Base-by-base conservation (phyloP, 1,284 basidiomycete species). In the Coniferiporia weirii region DNA sequence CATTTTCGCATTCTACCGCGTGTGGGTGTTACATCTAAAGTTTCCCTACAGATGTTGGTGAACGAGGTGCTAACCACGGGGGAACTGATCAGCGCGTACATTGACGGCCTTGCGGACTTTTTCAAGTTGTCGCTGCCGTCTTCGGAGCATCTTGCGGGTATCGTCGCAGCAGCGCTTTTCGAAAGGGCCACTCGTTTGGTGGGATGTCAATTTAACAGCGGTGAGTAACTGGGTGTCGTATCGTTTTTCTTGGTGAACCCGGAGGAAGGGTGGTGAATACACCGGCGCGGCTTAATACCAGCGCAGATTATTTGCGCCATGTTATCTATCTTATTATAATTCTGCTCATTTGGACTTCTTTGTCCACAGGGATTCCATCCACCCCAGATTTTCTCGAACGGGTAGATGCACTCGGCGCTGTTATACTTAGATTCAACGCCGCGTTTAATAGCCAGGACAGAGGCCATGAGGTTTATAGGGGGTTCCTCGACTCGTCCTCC, bases 131-230 rank as follows among this genome's bases (percentile, higher is more conserved):
- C 32, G 20, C 44, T 43, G 34, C 17, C 34, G 10, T 44, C 47
- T 43, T 54, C 55, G 34, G 52, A 34, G n/a, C 20, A 54, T 17
- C 40, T 52, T 15, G 34, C 46, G 10, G 44, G 48, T 10, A 47
- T 56, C 6, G 45, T 61, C 34, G 60, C 34, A 2, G 40, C 56
- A 6, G 53, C 53, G 17, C 45, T 62, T 3, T 62, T 62, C 27
- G 61, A 62, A 53, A 22, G 57, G 38, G 57, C 57, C 22, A 59
- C 58, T 2, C 57, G 61, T 12, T 17, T 56, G 17, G 44, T 52
- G n/a, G 45, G 27, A 7, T 17, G 46, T 34, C 53, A 32, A 52
- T 17, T 35, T 17, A 22, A 35, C n/a, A 13, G 17, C 50, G 36
- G 17, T 35, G 9, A 15, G 35, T 32, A 19, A 10, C 19, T 4